phyloP scores from a whole-genome alignment of 495 filamentous ascomycete genomes.

The Penicillium salamii region DNA sequence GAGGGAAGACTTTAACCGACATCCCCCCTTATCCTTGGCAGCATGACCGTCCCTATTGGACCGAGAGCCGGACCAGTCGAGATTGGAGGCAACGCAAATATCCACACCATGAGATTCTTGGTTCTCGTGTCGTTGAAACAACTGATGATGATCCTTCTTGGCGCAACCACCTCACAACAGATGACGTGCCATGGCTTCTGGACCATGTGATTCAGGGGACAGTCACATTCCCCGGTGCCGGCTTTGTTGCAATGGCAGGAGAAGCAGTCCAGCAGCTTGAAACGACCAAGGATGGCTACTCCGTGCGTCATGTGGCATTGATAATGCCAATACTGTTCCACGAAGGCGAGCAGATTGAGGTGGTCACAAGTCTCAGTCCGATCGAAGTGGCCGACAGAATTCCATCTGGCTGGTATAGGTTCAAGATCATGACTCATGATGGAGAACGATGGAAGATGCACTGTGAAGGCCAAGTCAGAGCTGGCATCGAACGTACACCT shows the following conservation, averaged over 20 bases:
- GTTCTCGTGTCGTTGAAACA: conserved; percentile 35
- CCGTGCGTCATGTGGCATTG: conserved; percentile 16
- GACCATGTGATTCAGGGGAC: conserved; percentile 40
- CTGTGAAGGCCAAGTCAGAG: conserved; percentile 35
- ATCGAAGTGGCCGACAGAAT: conserved; percentile 27
- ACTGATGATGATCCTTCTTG: conserved; percentile 46
- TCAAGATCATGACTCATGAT: conserved; percentile 37
- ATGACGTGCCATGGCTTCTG: conserved; percentile 46
- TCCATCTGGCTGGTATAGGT: conserved; percentile 43
- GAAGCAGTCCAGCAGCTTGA: conserved; percentile 41
- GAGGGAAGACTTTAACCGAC: conserved; percentile 29
- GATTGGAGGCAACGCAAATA: conserved; percentile 47
- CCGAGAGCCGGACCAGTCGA: conserved; percentile 42
- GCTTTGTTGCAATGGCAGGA: conserved; percentile 45
- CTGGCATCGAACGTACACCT: neutral
- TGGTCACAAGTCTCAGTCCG: conserved; percentile 35
- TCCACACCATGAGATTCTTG: conserved; percentile 47
- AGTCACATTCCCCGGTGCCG: conserved; percentile 49
- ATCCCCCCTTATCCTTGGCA: conserved; percentile 54
- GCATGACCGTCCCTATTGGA: conserved; percentile 39
- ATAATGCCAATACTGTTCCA: conserved; percentile 26
- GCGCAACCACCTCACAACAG: conserved; percentile 44
- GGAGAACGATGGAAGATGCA: conserved; percentile 38
- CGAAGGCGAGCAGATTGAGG: conserved; percentile 15
- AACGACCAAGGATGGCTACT: conserved; percentile 15